Evolutionary conservation across 2,329 filamentous ascomycete species (phyloP).

Genomic region (Trichoderma harzianum): DNA sequence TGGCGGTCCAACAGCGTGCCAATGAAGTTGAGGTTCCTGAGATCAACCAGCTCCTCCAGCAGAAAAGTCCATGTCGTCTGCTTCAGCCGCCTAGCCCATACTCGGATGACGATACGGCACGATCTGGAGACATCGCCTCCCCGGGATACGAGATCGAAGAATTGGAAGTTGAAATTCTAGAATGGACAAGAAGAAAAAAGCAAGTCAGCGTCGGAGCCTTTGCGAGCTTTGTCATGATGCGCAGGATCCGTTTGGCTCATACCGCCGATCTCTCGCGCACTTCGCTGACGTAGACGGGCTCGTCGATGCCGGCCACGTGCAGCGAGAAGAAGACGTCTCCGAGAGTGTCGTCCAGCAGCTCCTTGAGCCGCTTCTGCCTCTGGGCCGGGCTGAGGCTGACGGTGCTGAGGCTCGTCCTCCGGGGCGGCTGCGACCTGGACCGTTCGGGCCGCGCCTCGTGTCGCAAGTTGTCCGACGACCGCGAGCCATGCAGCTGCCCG

Average conservation of each 20-base stretch:
- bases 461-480: conserved; percentile 52
- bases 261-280: conserved; percentile 70
- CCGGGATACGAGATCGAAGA: conserved; percentile 70
- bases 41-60: conserved; percentile 67
- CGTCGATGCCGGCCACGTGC: conserved; percentile 61
- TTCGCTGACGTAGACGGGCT: conserved; percentile 90
- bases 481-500: conserved; percentile 51
- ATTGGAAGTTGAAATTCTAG: conserved; percentile 81
- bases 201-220: conserved; percentile 4
- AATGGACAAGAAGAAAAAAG: not conserved
- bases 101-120: conserved; percentile 61
- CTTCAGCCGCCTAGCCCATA: conserved; percentile 66
- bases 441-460: conserved; percentile 25
- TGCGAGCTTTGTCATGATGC: not conserved
- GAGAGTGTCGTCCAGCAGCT: conserved; percentile 66
- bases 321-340: conserved; percentile 89
- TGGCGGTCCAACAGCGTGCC: conserved; percentile 67
- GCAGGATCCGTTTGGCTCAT: conserved; percentile 21
- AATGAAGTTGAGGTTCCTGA: conserved; percentile 74
- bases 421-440: conserved; percentile 27
- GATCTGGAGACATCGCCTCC: conserved; percentile 63
- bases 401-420: conserved; percentile 50
- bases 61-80: conserved; percentile 57
- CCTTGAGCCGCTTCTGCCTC: conserved; percentile 73
- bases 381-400: conserved; percentile 44